Evolutionary conservation across 495 filamentous ascomycete genomes (phyloP), one percentile per base, ranked within the genome.

Genomic region (Hamigera avellanea): DNA sequence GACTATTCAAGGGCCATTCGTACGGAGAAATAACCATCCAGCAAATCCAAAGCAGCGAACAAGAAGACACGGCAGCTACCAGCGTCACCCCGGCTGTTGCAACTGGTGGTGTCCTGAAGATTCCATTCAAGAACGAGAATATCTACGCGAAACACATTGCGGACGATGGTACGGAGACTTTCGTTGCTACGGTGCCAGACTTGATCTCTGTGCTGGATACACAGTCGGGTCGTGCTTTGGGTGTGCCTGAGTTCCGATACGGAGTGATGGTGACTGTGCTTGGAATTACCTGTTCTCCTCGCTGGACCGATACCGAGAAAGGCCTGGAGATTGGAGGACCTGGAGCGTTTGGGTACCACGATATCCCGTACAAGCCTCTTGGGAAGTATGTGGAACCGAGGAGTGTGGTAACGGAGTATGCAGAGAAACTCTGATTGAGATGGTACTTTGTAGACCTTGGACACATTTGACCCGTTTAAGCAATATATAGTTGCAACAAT

Each of bases 91-190:
- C 18, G 19, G 26, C 27, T 5, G 3, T 40, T 12, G 26, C 32
- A 31, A 16, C 19, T 25, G 45, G 25, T 64, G 61, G 73, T n/a
- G n/a, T n/a, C n/a, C n/a, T n/a, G n/a, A n/a, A n/a, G n/a, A n/a
- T n/a, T n/a, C 74, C 1, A 78, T 79, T 54, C 76, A 77, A 56
- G 78, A n/a, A 78, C 48, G 76, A 80, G 46, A 80, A 78, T 45
- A 72, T 78, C 13, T 60, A 67, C 12, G 74, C 70, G 4, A 62
- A 60, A 29, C 50, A 59, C 23, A 45, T 50, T n/a, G 39, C 39
- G 1, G 41, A 49, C 16, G n/a, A n/a, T n/a, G 58, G 56, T 42
- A 60, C 32, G 32, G 50, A 68, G 29, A 60, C 64, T 32, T 54
- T 73, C 1, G 33, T 80, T 8, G 73, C 75, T 0, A 62, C 70